Base-by-base conservation (phyloP, 768 basidiomycete genomes). In the Dendrothele bispora region DNA sequence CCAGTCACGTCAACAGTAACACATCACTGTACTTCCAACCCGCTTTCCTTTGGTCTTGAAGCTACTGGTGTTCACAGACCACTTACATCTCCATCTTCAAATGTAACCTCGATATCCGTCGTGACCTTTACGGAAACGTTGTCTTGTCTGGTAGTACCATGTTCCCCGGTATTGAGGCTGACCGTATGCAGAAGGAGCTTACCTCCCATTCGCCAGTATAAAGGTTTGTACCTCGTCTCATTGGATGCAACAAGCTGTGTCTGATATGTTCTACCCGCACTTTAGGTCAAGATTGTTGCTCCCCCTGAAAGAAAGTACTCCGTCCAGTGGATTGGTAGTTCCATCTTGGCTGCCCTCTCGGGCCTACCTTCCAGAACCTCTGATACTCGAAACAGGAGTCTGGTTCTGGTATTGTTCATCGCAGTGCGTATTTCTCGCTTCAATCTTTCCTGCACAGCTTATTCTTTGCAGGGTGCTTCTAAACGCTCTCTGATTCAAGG, bases 301-400 rank as follows among this genome's bases (percentile, higher is more conserved):
- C 82, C 83, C 35, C 82, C 83, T 26, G 83, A 86, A 74, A 68
- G 83, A 58, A 86, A 81, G 65, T 83, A 83, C 78, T 82, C 80
- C 46, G 93, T 95, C 70, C n/a, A n/a, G n/a, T 97, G 94, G 90
- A 93, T 93, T 58, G 88, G 88, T 73, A 87, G 87, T 50, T 87
- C 85, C 35, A 90, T 89, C 59, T 72, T 90, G 56, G 93, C 92
- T 37, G 93, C 91, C 26, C 80, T 97, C 41, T 87, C n/a, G n/a
- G n/a, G n/a, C n/a, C 83, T 62, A 95, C 93, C 58, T 95, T 95
- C 93, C 93, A 95, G 76, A 94, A 93, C 66, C 73, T 95, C 71
- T 97, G 94, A 91, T 87, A 87, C 71, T 84, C 86, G 49, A 91
- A 91, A 71, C 88, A 91, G 61, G 92, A 94, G 67, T 79, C 72